phyloP scores from a whole-genome alignment of 225 moss, liverwort and hornwort species.

The Polytrichum commune region DNA sequence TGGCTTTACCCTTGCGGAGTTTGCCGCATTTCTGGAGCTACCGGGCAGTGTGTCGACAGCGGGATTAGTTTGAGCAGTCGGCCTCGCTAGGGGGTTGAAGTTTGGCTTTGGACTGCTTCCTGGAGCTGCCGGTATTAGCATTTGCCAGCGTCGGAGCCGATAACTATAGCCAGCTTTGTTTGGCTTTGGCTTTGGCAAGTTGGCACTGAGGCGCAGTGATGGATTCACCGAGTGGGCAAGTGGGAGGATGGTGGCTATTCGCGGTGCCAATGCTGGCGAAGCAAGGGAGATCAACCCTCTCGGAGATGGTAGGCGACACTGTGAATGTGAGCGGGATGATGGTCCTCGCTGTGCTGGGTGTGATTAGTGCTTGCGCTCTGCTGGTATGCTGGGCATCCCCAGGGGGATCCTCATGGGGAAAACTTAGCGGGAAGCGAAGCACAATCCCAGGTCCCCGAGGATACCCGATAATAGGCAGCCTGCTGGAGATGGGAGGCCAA shows the following conservation, averaged over 20 bases:
- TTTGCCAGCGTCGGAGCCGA: too few relatives aligned
- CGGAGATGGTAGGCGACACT: slow-evolving; percentile 1
- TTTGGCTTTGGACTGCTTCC: too few relatives aligned
- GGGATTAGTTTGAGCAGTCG: too few relatives aligned
- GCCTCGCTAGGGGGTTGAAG: too few relatives aligned
- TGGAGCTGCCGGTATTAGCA: too few relatives aligned
- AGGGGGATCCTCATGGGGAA: slow-evolving; percentile 44
- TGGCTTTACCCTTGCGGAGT: too few relatives aligned
- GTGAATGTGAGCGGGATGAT: neutral
- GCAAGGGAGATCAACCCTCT: slow-evolving; percentile 24
- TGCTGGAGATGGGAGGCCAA: slow-evolving; percentile 38
- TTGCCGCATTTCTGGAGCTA: too few relatives aligned
- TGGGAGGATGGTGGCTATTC: slow-evolving; percentile 45
- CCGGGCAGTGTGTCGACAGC: too few relatives aligned
- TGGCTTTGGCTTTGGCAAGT: too few relatives aligned
- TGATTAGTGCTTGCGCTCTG: slow-evolving; percentile 10
- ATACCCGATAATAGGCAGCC: slow-evolving; percentile 25
- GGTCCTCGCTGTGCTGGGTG: slow-evolving; percentile 14
- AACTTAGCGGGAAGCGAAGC: slow-evolving; percentile 12
- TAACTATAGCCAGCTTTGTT: too few relatives aligned
- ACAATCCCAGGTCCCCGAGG: slow-evolving; percentile 48
- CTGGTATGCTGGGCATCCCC: slow-evolving; percentile 43
- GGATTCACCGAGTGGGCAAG: slow-evolving; percentile 33
- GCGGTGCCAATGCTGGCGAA: slow-evolving; percentile 33
- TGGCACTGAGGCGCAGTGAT: neutral